Conservation (phyloP, 257 asterid genomes). For the Solanum appendiculatum region DNA sequence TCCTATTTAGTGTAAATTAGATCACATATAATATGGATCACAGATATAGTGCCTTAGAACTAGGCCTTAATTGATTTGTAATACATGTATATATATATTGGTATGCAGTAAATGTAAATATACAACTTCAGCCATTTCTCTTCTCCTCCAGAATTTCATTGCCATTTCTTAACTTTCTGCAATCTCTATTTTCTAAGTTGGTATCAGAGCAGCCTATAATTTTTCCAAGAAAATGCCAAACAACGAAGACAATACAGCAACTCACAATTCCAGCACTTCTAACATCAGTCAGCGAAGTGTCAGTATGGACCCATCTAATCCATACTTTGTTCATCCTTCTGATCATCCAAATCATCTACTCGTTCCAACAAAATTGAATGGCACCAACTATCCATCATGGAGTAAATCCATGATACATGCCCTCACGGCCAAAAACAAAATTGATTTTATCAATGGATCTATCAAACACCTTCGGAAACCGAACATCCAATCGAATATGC, state of each 20-base stretch:
- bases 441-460: background rate
- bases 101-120: background rate
- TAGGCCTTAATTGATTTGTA: no score
- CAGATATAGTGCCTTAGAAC: no score
- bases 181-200: background rate
- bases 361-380: background rate
- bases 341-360: background rate
- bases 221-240: background rate
- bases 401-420: background rate
- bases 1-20: no score
- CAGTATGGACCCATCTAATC: background rate
- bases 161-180: background rate
- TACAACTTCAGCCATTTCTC: background rate
- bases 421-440: background rate
- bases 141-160: no score
- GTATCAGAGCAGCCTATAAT: background rate
- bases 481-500: background rate
- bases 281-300: background rate
- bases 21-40: no score
- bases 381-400: background rate
- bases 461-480: background rate
- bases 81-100: background rate
- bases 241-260: background rate
- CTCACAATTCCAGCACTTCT: background rate
- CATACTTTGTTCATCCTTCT: background rate